phyloP scores from a whole-genome alignment of 2,329 filamentous ascomycete species.

The Fusarium sp. region DNA sequence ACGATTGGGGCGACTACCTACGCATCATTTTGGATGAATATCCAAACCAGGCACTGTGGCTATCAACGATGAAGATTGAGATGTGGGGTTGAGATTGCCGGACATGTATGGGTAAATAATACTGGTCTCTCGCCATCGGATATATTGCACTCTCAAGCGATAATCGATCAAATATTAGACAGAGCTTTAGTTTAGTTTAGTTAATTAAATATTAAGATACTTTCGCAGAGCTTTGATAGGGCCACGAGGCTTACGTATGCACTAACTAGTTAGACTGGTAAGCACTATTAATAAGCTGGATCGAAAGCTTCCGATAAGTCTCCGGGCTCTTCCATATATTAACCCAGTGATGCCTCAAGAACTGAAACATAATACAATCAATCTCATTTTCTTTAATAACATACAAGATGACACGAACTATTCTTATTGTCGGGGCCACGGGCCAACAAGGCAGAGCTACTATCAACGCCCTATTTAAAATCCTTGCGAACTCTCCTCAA shows the following conservation, averaged over 20 bases:
- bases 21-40: conserved; percentile 31
- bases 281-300: not conserved
- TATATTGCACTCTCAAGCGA: too few species aligned
- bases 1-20: conserved; percentile 40
- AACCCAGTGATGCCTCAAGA: not conserved
- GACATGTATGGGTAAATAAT: too few species aligned
- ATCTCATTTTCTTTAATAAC: too few species aligned
- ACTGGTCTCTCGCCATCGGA: too few species aligned
- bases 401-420: conserved; percentile 3
- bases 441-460: conserved; percentile 35
- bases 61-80: conserved; percentile 27
- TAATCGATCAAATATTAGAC: too few species aligned
- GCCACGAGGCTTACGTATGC: too few species aligned
- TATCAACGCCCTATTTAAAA: conserved; percentile 14
- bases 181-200: too few species aligned
- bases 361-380: not conserved
- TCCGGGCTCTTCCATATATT: not conserved
- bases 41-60: conserved; percentile 33
- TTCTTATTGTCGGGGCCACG: conserved; percentile 26
- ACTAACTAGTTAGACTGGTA: too few species aligned
- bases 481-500: not conserved
- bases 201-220: too few species aligned
- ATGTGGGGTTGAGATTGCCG: conserved; percentile 34
- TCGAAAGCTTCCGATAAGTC: not conserved
- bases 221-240: too few species aligned